These are phyloP conservation scores for Spatholobus suberectus DNA, from an alignment of 306 rosid genomes.

Conservation along the genomic window DNA sequence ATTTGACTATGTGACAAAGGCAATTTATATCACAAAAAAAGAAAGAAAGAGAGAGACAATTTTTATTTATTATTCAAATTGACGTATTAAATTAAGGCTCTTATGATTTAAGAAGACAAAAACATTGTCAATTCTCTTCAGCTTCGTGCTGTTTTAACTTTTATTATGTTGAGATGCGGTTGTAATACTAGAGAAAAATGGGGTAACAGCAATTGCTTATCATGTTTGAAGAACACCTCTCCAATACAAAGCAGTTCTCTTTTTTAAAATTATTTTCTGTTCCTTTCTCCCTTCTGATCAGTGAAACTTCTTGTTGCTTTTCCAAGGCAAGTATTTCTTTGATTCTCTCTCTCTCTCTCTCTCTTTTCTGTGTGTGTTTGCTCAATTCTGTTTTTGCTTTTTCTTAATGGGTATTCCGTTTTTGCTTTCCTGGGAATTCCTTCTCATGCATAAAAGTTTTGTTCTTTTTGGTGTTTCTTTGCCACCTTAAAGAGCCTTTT, in stretches of 20 bases:
- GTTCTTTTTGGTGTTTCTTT: neutral
- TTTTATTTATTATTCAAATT: neutral
- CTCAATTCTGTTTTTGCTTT: constrained; percentile 5
- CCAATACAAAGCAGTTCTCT: neutral
- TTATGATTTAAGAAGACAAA: neutral
- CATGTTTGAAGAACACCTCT: constrained; percentile 38
- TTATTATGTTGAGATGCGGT: neutral
- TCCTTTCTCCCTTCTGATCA: constrained; percentile 45
- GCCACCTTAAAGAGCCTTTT: neutral
- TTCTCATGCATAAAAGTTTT: neutral
- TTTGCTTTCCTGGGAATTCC: constrained; percentile 36
- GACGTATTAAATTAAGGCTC: neutral
- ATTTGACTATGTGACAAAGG: neutral
- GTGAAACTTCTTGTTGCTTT: constrained; percentile 36
- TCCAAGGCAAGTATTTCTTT: constrained; percentile 47
- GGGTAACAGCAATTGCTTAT: constrained; percentile 38
- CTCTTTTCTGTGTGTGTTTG: too few species aligned
- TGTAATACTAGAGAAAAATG: neutral
- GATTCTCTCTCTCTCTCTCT: constrained; percentile 24
- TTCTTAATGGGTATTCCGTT: constrained; percentile 9
- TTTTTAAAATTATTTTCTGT: neutral
- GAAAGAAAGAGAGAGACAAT: neutral
- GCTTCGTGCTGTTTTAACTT: neutral
- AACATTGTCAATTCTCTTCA: neutral
- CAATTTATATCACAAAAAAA: neutral